Evolutionary conservation across 306 rosid genomes (phyloP), one percentile per base, ranked within the genome.

Genomic region (Lagenaria siceraria): DNA sequence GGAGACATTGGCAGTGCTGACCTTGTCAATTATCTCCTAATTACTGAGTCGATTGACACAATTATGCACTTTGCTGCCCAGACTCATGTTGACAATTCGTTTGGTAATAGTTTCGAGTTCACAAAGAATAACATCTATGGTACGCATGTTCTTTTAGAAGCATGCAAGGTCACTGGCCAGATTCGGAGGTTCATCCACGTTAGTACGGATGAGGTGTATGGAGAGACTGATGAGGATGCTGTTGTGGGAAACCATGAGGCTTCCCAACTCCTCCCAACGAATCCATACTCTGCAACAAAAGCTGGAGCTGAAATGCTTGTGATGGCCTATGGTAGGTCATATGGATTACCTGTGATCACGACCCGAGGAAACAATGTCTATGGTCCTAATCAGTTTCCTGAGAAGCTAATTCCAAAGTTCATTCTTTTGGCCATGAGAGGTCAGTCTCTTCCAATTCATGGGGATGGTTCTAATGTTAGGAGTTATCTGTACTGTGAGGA

Each of bases 251-350:
- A 88, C 77, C 91, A 88, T 51, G 89, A 88, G 79, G 91, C 91
- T 76, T 88, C 91, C 71, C 91, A 88, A 42, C 87, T 88, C 68
- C 91, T 88, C 49, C 91, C 91, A 0, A 85, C 89, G 19, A 88
- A 88, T 33, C 91, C 91, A 1, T 88, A 88, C 74, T 88, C 89
- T 53, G 91, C 91, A 24, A 88, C 91, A 36, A 88, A 88, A 84
- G 91, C 89, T 53, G 91, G 91, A 56, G 89, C 91, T 12, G 91
- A 88, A 77, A 88, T 88, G 91, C 91, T 88, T 78, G 91, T 84
- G 54, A 88, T 88, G 91, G 91, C 89, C 2, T 88, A 88, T 79
- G 91, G 91, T 6, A 84, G 87, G 78, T 88, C 91, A 27, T 88
- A 88, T 29, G 91, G 89, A 13, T 62, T 88, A 17, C 91, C 91